Evolutionary conservation across 495 filamentous ascomycete species (phyloP), one percentile per base, ranked within the genome.

Genomic region (Thermothielavioides terrestris): DNA sequence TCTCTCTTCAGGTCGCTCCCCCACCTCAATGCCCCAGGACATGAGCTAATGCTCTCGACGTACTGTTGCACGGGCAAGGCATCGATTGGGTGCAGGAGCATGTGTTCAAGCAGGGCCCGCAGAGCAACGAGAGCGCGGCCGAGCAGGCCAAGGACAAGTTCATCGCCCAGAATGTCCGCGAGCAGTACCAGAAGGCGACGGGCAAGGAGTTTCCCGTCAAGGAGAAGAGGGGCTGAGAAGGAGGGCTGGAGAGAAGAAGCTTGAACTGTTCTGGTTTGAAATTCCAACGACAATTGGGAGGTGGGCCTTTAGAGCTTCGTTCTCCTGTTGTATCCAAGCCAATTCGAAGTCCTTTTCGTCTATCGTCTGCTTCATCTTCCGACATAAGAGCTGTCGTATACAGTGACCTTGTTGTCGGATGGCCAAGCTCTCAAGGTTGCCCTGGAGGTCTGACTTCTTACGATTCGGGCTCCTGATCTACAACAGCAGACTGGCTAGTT

Each of bases 111-210:
- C 67, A 76, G 50, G 84, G 83, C 5, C 54, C 71, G 18, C 84
- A 88, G 66, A 66, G 72, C 68, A 86, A 87, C 67, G 84, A 88
- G 68, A 77, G 68, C 46, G 83, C 83, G 6, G 62, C 76, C 30
- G 84, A 88, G 64, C 84, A 88, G 60, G 82, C 79, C 56, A 86
- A 87, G 70, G 84, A 88, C 59, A 79, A 85, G 63, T 59, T 77
- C 64, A 82, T 84, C 42, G 76, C 77, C 4, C 73, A 82, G 39
- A 71, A 76, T 63, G 79, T 88, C 50, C 75, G 84, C 17, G 63
- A 64, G 2, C 68, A 80, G 62, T 86, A 82, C 67, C 82, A 82
- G 74, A 70, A 63, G 18, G 62, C 62, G 0, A 79, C 77, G 1
- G 84, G 84, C 42, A 76, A 68, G 12, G 80, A 86, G 22, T 42